Conservation (phyloP, 352 stramenopile species). For the Globisporangium solare region DNA sequence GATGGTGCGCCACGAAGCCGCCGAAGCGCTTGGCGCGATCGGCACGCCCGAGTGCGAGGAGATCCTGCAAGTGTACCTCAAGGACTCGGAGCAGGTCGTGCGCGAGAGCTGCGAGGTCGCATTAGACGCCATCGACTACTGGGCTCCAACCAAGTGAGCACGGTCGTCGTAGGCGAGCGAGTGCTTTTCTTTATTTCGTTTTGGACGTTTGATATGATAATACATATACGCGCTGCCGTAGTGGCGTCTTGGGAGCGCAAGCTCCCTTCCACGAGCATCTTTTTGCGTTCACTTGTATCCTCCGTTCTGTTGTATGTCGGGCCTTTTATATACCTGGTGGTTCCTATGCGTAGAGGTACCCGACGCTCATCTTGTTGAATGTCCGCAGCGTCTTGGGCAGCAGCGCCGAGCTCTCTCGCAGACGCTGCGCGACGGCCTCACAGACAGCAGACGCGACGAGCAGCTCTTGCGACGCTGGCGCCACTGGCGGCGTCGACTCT, state of each 20-base stretch:
- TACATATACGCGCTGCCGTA: too few species aligned
- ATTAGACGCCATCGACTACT: conserved; percentile 98
- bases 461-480: conserved; percentile 25
- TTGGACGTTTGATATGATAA: too few species aligned
- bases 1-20: conserved; percentile 98
- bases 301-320: too few species aligned
- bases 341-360: conserved; percentile 47
- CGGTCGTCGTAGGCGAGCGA: too few species aligned
- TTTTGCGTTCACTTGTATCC: too few species aligned
- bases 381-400: conserved; percentile 39
- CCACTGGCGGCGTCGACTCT: not conserved
- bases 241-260: too few species aligned
- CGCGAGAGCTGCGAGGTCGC: conserved; percentile 95
- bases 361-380: conserved; percentile 57
- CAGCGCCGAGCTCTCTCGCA: conserved; percentile 39
- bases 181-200: too few species aligned
- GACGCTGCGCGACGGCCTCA: conserved; percentile 25
- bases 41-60: conserved; percentile 89
- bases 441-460: conserved; percentile 27
- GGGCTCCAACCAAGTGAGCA: conserved; percentile 50
- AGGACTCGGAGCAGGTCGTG: conserved; percentile 86
- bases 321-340: too few species aligned
- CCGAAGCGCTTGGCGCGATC: conserved; percentile 96
- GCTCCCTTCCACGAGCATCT: too few species aligned
- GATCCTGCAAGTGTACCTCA: conserved; percentile 76